Evolutionary conservation across 176 grass and related monocot species (phyloP).

Genomic region (Elaeis guineensis): DNA sequence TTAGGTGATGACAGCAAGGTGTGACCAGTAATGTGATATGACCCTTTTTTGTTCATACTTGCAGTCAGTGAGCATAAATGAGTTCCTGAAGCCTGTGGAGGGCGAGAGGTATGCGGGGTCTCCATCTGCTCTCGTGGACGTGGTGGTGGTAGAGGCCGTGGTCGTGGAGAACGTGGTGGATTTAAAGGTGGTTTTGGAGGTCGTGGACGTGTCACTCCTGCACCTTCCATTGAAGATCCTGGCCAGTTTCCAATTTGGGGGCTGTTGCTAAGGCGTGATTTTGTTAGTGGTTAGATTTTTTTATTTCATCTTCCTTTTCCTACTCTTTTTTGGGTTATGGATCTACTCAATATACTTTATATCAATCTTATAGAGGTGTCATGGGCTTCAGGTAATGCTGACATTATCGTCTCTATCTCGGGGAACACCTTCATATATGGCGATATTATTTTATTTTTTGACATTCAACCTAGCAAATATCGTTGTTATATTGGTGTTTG

Average conservation of each 20-base stretch:
- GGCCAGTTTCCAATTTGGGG: conserved; percentile 9
- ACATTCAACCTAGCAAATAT: too few relatives aligned
- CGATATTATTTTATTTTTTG: too few relatives aligned
- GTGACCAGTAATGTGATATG: not conserved
- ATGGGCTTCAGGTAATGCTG: too few relatives aligned
- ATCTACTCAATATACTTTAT: too few relatives aligned
- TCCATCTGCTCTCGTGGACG: not conserved
- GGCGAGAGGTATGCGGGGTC: not conserved
- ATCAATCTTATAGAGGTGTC: too few relatives aligned
- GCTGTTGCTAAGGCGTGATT: conserved; percentile 9
- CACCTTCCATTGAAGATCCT: conserved; percentile 6
- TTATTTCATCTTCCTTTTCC: not conserved
- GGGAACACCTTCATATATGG: too few relatives aligned
- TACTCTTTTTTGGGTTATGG: not conserved
- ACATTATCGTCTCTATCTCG: too few relatives aligned
- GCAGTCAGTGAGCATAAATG: conserved; percentile 12
- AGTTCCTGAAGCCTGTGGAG: conserved; percentile 10
- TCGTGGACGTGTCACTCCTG: not conserved
- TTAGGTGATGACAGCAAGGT: too few relatives aligned
- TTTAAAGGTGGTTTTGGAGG: not conserved
- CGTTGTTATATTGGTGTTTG: too few relatives aligned
- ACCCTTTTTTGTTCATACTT: not conserved
- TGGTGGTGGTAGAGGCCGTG: not conserved
- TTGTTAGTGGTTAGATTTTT: not conserved
- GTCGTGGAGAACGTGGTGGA: conserved; percentile 1